These are phyloP conservation scores for Taiozyma onychis DNA, from an alignment of 1,139 yeast species.

Conservation along the genomic window DNA sequence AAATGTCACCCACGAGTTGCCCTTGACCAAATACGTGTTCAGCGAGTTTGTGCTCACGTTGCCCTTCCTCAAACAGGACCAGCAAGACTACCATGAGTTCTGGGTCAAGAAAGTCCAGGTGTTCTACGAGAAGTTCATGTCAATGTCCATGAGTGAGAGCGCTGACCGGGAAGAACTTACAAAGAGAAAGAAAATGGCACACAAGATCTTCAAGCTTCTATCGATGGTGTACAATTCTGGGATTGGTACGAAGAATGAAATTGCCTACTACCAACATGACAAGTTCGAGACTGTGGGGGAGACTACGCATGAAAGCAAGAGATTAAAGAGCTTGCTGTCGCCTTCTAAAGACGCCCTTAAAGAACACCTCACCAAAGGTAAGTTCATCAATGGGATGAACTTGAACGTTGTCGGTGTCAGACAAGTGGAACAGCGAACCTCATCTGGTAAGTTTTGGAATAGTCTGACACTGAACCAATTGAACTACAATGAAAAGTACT, in stretches of 20 bases:
- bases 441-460: slow-evolving; percentile 18
- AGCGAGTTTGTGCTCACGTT: slow-evolving; percentile 55
- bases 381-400: slow-evolving; percentile 51
- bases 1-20: slow-evolving; percentile 34
- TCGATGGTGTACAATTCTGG: slow-evolving; percentile 72
- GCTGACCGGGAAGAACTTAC: slow-evolving; percentile 70
- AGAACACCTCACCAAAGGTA: slow-evolving; percentile 37
- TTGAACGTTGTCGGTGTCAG: slow-evolving; percentile 63
- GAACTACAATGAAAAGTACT: slow-evolving; percentile 24
- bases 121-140: slow-evolving; percentile 71
- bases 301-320: slow-evolving; percentile 19
- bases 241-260: slow-evolving; percentile 55
- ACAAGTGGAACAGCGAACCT: slow-evolving; percentile 9
- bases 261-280: slow-evolving; percentile 39
- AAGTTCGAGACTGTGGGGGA: slow-evolving; percentile 23
- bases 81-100: slow-evolving; percentile 47
- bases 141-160: slow-evolving; percentile 60
- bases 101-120: slow-evolving; percentile 80
- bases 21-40: slow-evolving; percentile 64
- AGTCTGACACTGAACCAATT: slow-evolving; percentile 13
- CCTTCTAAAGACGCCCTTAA: slow-evolving; percentile 51
- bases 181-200: slow-evolving; percentile 60
- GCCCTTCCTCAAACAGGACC: slow-evolving; percentile 58
- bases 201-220: slow-evolving; percentile 55
- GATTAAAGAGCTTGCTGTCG: slow-evolving; percentile 35